Evolutionary conservation across 2,329 filamentous ascomycete genomes (phyloP), one percentile per base, ranked within the genome.

Genomic region (Dendryphion nanum): DNA sequence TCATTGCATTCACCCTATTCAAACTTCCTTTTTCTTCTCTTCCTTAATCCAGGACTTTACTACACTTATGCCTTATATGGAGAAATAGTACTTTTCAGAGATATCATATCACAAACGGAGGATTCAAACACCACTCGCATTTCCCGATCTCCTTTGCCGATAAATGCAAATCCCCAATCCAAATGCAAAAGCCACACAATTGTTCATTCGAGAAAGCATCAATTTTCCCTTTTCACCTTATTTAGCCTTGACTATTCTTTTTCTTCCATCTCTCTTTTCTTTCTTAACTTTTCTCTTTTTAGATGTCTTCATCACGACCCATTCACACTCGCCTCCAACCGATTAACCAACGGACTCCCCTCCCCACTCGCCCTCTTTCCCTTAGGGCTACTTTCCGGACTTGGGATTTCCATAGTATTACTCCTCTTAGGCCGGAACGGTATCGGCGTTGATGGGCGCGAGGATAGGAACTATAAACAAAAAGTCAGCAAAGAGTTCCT

Each of bases 401-500:
- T 56, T 15, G 59, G 55, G 15, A 69, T 52, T 3, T 61, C 57
- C 30, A 58, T 46, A 15, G 72, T 73, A 45, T 78, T 75, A 32
- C 76, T 73, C 40, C 78, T 72, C 47, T 73, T 75, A 6, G 76
- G 76, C 42, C 77, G 76, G 68, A 82, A 78, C 6, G 81, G 72
- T 33, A 83, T 74, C 15, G 85, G 85, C 28, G 84, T 89, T 21
- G 78, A 77, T 3, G 85, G 82, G 44, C 82, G 75, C 49, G 81
- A 86, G 18, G 79, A 75, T 23, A 89, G 75, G 66, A 91, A 91
- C 86, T 90, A 20, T 10, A 18, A 33, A n/a, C n/a, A n/a, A n/a
- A n/a, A n/a, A n/a, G n/a, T n/a, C n/a, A n/a, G n/a, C n/a, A n/a
- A n/a, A n/a, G n/a, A n/a, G n/a, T n/a, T n/a, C n/a, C n/a, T n/a